Base-by-base conservation (phyloP, 192 early-diverging fungal species). In the Backusella tuberculispora region DNA sequence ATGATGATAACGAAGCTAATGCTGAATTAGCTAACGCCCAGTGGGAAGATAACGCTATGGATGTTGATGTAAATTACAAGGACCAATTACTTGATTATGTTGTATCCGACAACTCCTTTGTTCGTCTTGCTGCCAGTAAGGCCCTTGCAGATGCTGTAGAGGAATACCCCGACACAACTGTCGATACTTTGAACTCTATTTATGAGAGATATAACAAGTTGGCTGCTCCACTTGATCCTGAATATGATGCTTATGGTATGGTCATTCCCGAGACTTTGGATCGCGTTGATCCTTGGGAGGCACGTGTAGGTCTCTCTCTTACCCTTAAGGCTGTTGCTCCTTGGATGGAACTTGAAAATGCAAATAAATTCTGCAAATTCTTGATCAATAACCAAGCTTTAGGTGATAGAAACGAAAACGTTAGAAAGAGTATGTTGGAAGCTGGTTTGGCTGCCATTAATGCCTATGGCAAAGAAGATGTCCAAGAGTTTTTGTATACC, bases 221-320 rank as follows among this genome's bases (percentile, higher is more conserved):
- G 74, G 85, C 90, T 46, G 80, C 86, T 45, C 84, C 94, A 13
- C 87, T 96, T 19, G 88, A 88, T 29, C 96, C 96, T 9, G 92
- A 96, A 74, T 96, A 93, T 69, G 96, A 99, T 77, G 90, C 91
- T 63, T 97, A 86, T 74, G 97, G 96, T 47, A 92, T 99, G 71
- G 85, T 97, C 0, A 95, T 94, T 40, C 91, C 92, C 1, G 92
- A 90, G 67, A 93, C 95, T 0, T 79, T 97, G 69, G 87, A 95
- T 83, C 92, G 92, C 63, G 71, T 82, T 34, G 96, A 99, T 80
- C 89, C 90, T 41, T 92, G 91, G 77, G 87, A 88, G 44, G 85
- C 94, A n/a, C 95, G 97, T 14, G 84, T 85, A 48, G 97, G 97
- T 37, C 81, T 99, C n/a, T 95, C 92, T 3, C 80, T 86, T 41